Conservation (phyloP, 768 basidiomycete species). For the Gymnopilus dilepis region DNA sequence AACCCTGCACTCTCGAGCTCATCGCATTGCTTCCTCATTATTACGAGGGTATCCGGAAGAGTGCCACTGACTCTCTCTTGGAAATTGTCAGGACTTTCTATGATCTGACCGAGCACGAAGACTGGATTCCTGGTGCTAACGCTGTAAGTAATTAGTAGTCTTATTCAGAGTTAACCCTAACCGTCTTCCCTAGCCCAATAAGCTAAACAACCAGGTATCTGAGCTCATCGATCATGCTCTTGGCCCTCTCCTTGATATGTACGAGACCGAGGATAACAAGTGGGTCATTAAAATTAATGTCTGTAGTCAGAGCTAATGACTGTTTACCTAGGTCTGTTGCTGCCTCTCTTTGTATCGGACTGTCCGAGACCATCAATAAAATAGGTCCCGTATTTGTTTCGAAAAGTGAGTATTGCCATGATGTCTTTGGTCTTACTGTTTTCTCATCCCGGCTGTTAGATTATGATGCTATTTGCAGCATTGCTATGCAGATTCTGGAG, state of each 20-base stretch:
- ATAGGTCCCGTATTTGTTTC: conserved; percentile 89
- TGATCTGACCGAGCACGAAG: conserved; percentile 78
- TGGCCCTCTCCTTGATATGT: conserved; percentile 82
- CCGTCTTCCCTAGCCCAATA: conserved; percentile 29
- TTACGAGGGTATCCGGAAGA: conserved; percentile 97
- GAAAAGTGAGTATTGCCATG: conserved; percentile 54
- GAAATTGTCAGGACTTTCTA: conserved; percentile 92
- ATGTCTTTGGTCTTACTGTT: conserved; percentile 12
- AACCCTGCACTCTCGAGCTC: conserved; percentile 79
- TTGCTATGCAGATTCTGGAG: conserved; percentile 86
- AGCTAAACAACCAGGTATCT: conserved; percentile 71
- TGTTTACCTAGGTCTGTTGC: conserved; percentile 75
- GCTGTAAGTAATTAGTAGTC: conserved; percentile 57
- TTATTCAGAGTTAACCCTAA: too few species aligned
- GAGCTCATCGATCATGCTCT: conserved; percentile 81
- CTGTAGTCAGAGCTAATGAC: conserved; percentile 39
- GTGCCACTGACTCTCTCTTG: conserved; percentile 85
- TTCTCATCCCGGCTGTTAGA: conserved; percentile 43
- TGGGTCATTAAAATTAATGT: conserved; percentile 48
- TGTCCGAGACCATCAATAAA: conserved; percentile 91
- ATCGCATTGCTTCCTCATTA: conserved; percentile 85
- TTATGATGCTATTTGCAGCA: conserved; percentile 77
- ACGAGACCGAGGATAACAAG: conserved; percentile 97
- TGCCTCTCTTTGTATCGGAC: conserved; percentile 82
- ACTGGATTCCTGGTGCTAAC: conserved; percentile 80